Conservation (phyloP, 345 rosid genomes). For the Raphanus sativus region DNA sequence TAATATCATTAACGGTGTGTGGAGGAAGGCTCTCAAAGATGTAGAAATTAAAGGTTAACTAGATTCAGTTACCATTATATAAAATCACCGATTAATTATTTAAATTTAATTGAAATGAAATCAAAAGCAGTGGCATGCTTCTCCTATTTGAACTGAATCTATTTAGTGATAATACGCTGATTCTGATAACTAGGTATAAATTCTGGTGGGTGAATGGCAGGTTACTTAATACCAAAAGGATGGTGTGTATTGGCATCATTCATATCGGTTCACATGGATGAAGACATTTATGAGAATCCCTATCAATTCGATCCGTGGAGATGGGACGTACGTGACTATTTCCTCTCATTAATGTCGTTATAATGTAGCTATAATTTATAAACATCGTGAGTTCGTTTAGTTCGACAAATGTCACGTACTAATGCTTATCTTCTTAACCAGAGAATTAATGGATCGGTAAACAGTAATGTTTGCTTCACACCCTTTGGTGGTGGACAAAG, state of each 20-base stretch:
- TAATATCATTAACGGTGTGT: conserved; percentile 85
- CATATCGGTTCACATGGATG: conserved; percentile 88
- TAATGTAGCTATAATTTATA: neutral
- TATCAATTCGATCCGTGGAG: conserved; percentile 88
- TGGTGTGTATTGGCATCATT: conserved; percentile 94
- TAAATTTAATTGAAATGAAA: neutral
- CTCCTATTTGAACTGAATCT: neutral
- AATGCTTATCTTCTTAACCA: conserved; percentile 29
- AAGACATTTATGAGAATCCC: conserved; percentile 71
- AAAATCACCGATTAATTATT: neutral
- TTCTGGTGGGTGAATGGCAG: conserved; percentile 46
- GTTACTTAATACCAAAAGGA: conserved; percentile 83
- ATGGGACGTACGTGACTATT: conserved; percentile 72
- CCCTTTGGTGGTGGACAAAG: conserved; percentile 99
- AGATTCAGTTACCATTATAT: neutral
- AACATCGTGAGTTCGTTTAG: neutral
- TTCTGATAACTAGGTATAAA: neutral
- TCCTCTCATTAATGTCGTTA: neutral
- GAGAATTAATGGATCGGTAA: conserved; percentile 62
- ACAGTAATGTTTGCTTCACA: conserved; percentile 62
- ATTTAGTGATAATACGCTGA: neutral
- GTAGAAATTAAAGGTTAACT: conserved; percentile 77
- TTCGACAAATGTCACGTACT: neutral
- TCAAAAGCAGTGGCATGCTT: neutral
- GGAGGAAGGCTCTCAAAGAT: conserved; percentile 91